phyloP scores from a whole-genome alignment of 257 asterid species.

The Plectranthus barbatus region DNA sequence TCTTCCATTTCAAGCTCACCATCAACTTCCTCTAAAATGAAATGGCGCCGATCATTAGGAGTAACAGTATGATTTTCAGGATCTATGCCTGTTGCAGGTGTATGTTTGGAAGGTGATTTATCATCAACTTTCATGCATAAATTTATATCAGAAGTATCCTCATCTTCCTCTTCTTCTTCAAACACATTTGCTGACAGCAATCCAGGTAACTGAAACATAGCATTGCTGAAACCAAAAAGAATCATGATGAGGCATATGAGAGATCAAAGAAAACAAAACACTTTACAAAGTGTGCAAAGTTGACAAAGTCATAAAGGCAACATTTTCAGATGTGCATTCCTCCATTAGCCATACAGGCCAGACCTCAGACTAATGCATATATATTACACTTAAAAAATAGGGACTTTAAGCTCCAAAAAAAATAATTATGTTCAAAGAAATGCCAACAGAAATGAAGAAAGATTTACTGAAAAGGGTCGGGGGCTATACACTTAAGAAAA shows the following conservation, averaged over 20 bases:
- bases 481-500: not conserved
- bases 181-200: constrained; percentile 28
- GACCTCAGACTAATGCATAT: constrained; percentile 3
- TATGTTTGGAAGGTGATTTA: constrained; percentile 31
- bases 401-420: not conserved
- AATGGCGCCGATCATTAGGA: constrained; percentile 72
- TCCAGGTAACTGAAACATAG: constrained; percentile 52
- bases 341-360: not conserved
- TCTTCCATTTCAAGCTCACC: constrained; percentile 99
- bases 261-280: constrained; percentile 15
- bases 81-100: constrained; percentile 39
- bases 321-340: not conserved
- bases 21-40: constrained; percentile 80
- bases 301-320: not conserved
- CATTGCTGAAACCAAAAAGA: constrained; percentile 39
- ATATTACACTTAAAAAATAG: not conserved
- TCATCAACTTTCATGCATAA: constrained; percentile 29
- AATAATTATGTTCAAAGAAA: not conserved
- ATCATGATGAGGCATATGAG: constrained; percentile 4
- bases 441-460: not conserved
- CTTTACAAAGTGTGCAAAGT: not conserved
- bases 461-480: not conserved
- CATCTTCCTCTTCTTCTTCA: constrained; percentile 55
- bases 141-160: constrained; percentile 29
- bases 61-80: constrained; percentile 40